Evolutionary conservation across 495 filamentous ascomycete genomes (phyloP), one percentile per base, ranked within the genome.

Genomic region (Tuber indicum): DNA sequence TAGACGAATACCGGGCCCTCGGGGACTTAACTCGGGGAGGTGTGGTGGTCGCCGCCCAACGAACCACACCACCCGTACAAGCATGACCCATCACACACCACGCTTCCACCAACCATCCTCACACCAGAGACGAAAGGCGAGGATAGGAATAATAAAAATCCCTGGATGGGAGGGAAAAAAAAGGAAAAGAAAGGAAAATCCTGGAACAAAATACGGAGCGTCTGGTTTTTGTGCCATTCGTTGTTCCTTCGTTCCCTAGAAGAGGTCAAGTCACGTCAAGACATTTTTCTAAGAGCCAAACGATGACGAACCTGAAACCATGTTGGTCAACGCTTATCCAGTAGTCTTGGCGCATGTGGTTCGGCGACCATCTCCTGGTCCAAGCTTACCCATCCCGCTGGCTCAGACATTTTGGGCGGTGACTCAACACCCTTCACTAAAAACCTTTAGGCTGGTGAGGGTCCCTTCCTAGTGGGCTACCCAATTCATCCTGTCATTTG

Each of bases 1-100:
- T 74, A 74, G 77, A 66, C 52, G 74, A 62, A 69, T 74, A 73
- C 78, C 74, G 75, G 77, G 78, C 70, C 76, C 77, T 80, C 78
- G 73, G 78, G 78, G 78, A 80, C 78, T 79, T 80, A 74, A 80
- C 78, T 80, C 77, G 77, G 78, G 74, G 78, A 80, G 74, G 76
- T 80, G 78, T 77, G 44, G 69, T 70, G 72, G 52, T 71, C 36
- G n/a, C 26, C 32, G 41, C 39, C 36, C 39, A 72, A n/a, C 71
- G 36, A 42, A 21, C 71, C 41, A 45, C 44, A 42, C 44, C 71
- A 23, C 71, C 36, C 36, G 10, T 36, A 42, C 71, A 26, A 42
- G 41, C 71, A 42, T 32, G 21, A 42, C 71, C 71, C 36, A 19
- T 42, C 71, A 42, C 71, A 42, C 70, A 72, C 36, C n/a, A 41